phyloP scores from a whole-genome alignment of 805 yeast genomes.

The Starmerella floris region DNA sequence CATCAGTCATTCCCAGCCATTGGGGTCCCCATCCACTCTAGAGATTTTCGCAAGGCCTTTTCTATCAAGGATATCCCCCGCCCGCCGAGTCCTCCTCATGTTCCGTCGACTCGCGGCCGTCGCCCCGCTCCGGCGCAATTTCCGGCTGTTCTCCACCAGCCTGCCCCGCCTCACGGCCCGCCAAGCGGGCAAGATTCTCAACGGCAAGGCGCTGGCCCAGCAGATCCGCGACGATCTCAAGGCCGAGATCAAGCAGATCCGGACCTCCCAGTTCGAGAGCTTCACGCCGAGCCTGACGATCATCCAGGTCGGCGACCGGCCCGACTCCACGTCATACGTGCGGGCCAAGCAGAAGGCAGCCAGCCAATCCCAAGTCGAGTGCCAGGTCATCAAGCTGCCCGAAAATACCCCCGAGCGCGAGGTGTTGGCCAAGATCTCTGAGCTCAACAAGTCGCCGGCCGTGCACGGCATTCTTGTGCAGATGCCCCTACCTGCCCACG shows the following conservation, averaged over 20 bases:
- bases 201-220: constrained; percentile 48
- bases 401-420: constrained; percentile 49
- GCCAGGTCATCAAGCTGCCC: constrained; percentile 50
- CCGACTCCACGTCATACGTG: constrained; percentile 87
- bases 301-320: constrained; percentile 79
- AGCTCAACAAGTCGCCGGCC: constrained; percentile 54
- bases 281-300: constrained; percentile 71
- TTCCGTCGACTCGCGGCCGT: not conserved
- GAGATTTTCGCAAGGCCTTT: no score
- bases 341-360: constrained; percentile 86
- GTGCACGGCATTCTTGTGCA: constrained; percentile 85
- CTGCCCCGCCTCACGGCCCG: constrained; percentile 4
- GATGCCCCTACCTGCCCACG: constrained; percentile 72
- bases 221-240: constrained; percentile 40
- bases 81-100: no score
- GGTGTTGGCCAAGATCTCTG: constrained; percentile 41
- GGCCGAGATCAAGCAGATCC: constrained; percentile 36
- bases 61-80: no score
- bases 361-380: constrained; percentile 60
- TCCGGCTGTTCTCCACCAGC: constrained; percentile 1
- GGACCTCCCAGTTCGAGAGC: constrained; percentile 30
- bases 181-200: constrained; percentile 28
- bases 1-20: no score
- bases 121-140: not conserved
- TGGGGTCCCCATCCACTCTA: no score